A percentile compares a stretch with the other conserved stretches of the same genome.
These are phyloP conservation scores for Sporothrix sp. DNA, from an alignment of 2,329 filamentous ascomycete species.

Conservation along the genomic window DNA sequence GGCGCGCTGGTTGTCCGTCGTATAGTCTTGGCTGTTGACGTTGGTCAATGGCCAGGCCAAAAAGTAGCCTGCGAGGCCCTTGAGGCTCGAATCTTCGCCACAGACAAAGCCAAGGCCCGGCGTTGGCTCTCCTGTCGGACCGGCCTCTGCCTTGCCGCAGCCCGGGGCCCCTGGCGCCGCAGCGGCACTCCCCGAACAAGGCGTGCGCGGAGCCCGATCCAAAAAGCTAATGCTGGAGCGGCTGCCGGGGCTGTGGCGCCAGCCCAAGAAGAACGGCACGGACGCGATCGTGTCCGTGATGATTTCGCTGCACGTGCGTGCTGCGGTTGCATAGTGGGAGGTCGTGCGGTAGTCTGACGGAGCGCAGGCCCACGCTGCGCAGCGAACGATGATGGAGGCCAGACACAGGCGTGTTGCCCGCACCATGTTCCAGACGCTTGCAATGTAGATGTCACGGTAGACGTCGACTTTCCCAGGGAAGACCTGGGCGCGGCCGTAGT, in stretches of 20 bases:
- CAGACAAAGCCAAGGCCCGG: slow-evolving; percentile 35
- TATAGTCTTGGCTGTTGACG: slow-evolving; percentile 46
- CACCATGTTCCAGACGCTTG: slow-evolving; percentile 47
- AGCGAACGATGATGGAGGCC: slow-evolving; percentile 46
- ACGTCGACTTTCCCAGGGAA: slow-evolving; percentile 52
- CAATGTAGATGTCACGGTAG: slow-evolving; percentile 49
- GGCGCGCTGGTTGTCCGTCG: slow-evolving; percentile 46
- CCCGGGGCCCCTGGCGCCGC: too few species aligned
- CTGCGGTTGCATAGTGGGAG: slow-evolving; percentile 48
- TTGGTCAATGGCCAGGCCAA: slow-evolving; percentile 49
- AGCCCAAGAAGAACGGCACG: slow-evolving; percentile 53
- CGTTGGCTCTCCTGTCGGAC: not conserved
- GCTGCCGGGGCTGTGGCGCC: slow-evolving; percentile 31
- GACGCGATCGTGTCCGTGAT: slow-evolving; percentile 51
- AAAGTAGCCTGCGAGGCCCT: slow-evolving; percentile 49
- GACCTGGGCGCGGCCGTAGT: slow-evolving; percentile 44
- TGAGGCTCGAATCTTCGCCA: slow-evolving; percentile 39
- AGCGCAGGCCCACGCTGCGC: slow-evolving; percentile 49
- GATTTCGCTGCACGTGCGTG: slow-evolving; percentile 39
- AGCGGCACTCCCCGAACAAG: too few species aligned
- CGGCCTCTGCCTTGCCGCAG: not conserved
- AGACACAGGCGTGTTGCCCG: slow-evolving; percentile 45
- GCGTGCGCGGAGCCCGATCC: too few species aligned
- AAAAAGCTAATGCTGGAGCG: too few species aligned
- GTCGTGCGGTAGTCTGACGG: slow-evolving; percentile 55